Conservation (phyloP, 805 yeast genomes). For the Hanseniaspora pseudoguilliermondii region DNA sequence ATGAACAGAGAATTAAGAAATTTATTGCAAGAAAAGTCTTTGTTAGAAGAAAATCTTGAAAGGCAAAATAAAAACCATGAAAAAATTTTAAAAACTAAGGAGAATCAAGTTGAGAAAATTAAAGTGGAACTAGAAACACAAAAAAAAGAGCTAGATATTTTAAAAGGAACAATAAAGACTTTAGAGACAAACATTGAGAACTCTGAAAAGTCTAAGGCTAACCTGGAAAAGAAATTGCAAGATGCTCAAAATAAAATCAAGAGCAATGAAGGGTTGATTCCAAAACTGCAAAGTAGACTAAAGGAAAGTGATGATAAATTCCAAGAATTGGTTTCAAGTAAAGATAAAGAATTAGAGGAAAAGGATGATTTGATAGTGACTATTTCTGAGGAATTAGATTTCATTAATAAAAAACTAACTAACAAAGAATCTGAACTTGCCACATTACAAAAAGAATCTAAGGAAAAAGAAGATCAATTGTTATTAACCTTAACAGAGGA, state of each 20-base stretch:
- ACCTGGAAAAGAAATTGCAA: slow-evolving; percentile 20
- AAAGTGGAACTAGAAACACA: slow-evolving; percentile 14
- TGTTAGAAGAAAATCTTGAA: slow-evolving; percentile 34
- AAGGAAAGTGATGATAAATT: slow-evolving; percentile 29
- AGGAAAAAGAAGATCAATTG: slow-evolving; percentile 2
- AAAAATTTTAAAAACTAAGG: slow-evolving; percentile 23
- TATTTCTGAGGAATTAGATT: slow-evolving; percentile 12
- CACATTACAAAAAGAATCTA: background rate
- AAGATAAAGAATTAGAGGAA: slow-evolving; percentile 12
- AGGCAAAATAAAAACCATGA: slow-evolving; percentile 34
- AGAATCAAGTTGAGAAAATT: slow-evolving; percentile 18
- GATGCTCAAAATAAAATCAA: slow-evolving; percentile 22
- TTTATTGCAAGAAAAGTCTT: slow-evolving; percentile 47
- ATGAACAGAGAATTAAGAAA: slow-evolving; percentile 74
- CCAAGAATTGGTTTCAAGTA: background rate
- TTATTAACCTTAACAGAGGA: background rate
- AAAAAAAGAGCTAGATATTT: slow-evolving; percentile 12
- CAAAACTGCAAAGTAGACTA: slow-evolving; percentile 35
- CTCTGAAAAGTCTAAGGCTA: slow-evolving; percentile 20
- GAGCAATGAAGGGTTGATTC: slow-evolving; percentile 27
- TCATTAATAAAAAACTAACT: background rate
- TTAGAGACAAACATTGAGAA: slow-evolving; percentile 18
- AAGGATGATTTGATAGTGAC: slow-evolving; percentile 11
- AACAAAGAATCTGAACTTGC: slow-evolving; percentile 15
- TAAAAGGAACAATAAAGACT: slow-evolving; percentile 15